phyloP scores from a whole-genome alignment of 306 rosid genomes.

The Canavalia gladiata region DNA sequence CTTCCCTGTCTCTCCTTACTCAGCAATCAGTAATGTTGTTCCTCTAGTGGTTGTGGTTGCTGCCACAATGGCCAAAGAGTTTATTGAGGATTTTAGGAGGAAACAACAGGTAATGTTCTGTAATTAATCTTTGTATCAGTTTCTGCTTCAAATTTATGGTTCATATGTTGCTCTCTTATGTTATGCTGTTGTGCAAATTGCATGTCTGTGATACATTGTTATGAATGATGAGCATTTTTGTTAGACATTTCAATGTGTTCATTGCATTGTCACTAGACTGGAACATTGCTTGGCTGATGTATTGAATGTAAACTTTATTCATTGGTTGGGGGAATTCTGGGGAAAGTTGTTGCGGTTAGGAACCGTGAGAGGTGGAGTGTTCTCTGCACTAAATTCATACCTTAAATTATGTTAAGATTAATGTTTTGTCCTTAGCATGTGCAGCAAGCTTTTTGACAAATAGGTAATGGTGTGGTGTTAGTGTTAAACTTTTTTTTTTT shows the following conservation, averaged over 20 bases:
- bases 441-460: neutral
- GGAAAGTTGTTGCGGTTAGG: constrained; percentile 1
- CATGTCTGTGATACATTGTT: neutral
- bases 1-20: constrained; percentile 83
- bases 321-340: constrained; percentile 21
- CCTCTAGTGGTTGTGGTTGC: constrained; percentile 88
- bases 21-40: constrained; percentile 79
- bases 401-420: neutral
- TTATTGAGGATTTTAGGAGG: constrained; percentile 85
- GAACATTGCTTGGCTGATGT: constrained; percentile 16
- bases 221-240: neutral
- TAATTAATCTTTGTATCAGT: neutral
- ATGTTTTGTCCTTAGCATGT: neutral
- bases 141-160: constrained; percentile 9
- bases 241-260: neutral
- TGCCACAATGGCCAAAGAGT: constrained; percentile 91
- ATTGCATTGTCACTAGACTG: constrained; percentile 12
- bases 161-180: constrained; percentile 12
- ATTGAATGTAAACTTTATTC: neutral
- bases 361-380: neutral
- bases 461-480: neutral
- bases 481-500: neutral
- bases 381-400: constrained; percentile 19
- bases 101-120: constrained; percentile 75
- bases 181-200: neutral